A percentile compares a stretch with the other conserved stretches of the same genome.
Evolutionary conservation across 805 yeast species (phyloP).

Genomic region (Kazachstania africana): DNA sequence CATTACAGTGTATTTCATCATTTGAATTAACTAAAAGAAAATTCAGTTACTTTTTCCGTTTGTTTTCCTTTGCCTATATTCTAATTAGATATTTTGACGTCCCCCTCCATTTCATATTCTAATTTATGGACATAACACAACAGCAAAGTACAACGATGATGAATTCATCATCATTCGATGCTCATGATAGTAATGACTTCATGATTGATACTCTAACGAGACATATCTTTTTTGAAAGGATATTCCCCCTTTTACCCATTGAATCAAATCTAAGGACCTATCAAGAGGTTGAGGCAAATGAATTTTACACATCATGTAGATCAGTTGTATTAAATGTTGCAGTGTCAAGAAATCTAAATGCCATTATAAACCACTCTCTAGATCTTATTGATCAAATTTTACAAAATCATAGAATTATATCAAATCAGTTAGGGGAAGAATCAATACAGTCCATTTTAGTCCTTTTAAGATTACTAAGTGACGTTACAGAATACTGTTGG

Average conservation of each 20-base stretch:
- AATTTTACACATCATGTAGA: constrained; percentile 15
- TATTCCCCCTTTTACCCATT: constrained; percentile 17
- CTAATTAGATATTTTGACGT: no score
- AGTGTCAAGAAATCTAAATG: constrained; percentile 11
- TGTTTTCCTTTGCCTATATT: no score
- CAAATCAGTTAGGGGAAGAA: constrained; percentile 4
- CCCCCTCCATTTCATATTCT: no score
- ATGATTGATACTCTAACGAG: constrained; percentile 11
- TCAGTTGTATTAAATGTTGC: constrained; percentile 17
- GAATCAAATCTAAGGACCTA: constrained; percentile 13
- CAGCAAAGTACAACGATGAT: no score
- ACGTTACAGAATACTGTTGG: constrained; percentile 30
- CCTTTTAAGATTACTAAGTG: constrained; percentile 29
- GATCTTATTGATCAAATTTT: constrained; percentile 5
- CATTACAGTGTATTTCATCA: no score
- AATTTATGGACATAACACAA: no score
- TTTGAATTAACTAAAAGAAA: no score
- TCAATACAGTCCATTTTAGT: constrained; percentile 24
- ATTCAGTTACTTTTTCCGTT: no score
- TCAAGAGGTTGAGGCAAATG: constrained; percentile 15
- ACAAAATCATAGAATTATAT: constrained; percentile 3
- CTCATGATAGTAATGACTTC: no score
- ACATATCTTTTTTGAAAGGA: constrained; percentile 15
- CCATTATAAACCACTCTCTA: constrained; percentile 9
- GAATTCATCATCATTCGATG: no score